A percentile compares a stretch with the other conserved stretches of the same genome.
Conservation (phyloP, 2,329 filamentous ascomycete genomes). For the Verticillium isaacii region DNA sequence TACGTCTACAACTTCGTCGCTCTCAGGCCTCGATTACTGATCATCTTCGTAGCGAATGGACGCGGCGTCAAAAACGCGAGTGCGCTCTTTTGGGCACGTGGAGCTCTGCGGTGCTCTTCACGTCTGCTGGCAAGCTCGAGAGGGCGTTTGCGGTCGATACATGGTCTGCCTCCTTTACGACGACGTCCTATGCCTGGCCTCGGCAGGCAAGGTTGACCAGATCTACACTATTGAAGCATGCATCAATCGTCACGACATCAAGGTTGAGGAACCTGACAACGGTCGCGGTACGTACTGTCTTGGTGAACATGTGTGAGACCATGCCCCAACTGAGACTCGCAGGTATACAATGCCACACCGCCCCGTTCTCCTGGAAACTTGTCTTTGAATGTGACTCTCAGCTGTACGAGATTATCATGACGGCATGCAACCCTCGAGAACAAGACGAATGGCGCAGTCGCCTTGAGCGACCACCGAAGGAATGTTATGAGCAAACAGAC, state of each 20-base stretch:
- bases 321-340: slow-evolving; percentile 13
- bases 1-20: slow-evolving; percentile 30
- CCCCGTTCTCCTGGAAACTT: slow-evolving; percentile 87
- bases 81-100: slow-evolving; percentile 76
- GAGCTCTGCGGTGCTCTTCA: slow-evolving; percentile 79
- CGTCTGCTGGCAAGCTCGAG: slow-evolving; percentile 71
- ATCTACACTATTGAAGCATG: slow-evolving; percentile 72
- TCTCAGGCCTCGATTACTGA: slow-evolving; percentile 30
- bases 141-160: slow-evolving; percentile 69
- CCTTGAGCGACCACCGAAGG: slow-evolving; percentile 48
- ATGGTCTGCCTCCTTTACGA: slow-evolving; percentile 83
- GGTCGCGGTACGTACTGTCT: slow-evolving; percentile 54
- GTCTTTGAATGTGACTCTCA: slow-evolving; percentile 74
- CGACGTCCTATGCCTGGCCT: slow-evolving; percentile 72
- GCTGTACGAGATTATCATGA: slow-evolving; percentile 80
- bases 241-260: slow-evolving; percentile 61
- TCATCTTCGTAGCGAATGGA: slow-evolving; percentile 37
- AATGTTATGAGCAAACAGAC: slow-evolving; percentile 41
- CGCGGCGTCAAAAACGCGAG: slow-evolving; percentile 55
- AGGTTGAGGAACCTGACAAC: slow-evolving; percentile 69
- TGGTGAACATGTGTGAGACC: too few relatives aligned
- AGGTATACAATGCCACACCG: slow-evolving; percentile 85
- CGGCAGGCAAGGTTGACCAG: slow-evolving; percentile 56
- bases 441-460: slow-evolving; percentile 73
- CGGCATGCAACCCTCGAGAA: slow-evolving; percentile 77